Base-by-base conservation (phyloP, 2,329 filamentous ascomycete genomes). In the Cercospora zeae-maydis region DNA sequence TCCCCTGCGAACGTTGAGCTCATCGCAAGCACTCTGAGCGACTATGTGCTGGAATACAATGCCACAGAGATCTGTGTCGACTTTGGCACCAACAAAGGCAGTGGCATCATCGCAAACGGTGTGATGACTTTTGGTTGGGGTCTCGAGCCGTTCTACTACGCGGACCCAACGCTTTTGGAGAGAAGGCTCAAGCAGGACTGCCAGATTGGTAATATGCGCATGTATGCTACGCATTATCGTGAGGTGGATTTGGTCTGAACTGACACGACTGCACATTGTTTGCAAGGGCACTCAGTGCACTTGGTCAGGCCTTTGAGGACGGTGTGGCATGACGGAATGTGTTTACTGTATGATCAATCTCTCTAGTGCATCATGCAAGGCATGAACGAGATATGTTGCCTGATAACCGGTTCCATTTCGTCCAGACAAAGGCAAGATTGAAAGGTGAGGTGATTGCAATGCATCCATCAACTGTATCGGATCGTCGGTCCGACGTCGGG, bases 401-500 rank as follows among this genome's bases (percentile, higher is more conserved):
- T 49, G 42, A 49, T 45, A 49, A 14, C 7, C 42, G 21, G n/a
- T 14, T 30, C 11, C 10, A 30, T 27, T 30, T 14, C 42, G 21
- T n/a, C 42, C 21, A 49, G 13, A 30, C 13, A n/a, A 14, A 8
- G 9, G 24, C 42, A 27, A 34, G 31, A 10, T 14, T 34, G 31
- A 24, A n/a, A 53, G 49, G 27, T 34, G 30, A 53, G 31, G 49
- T 21, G 49, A 21, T 31, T 16, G 49, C 34, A 33, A 16, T 39
- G 11, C 31, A 53, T 37, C 37, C 58, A 31, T 42, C 21, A 42
- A 27, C 49, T 53, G 47, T 33, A 19, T 56, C 59, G 51, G 59
- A n/a, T 30, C 14, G 49, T 58, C 53, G 62, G 58, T 51, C 57
- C 62, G 58, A 58, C 62, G 16, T 59, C 61, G 57, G 58, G 52